A percentile compares a stretch with the other conserved stretches of the same genome.
Conservation (phyloP, 345 rosid species). For the Trapa bicornis region DNA sequence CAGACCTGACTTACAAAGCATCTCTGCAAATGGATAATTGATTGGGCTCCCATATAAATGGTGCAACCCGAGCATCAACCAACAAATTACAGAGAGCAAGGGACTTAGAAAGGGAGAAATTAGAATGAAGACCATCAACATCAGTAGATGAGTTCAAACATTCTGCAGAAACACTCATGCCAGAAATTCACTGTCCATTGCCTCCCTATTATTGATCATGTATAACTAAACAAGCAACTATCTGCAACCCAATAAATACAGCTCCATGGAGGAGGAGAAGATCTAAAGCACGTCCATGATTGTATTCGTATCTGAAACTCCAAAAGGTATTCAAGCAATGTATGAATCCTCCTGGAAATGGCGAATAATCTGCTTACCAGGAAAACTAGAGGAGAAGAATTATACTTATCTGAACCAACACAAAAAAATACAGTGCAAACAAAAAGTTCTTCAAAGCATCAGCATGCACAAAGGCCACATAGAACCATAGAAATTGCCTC, state of each 20-base stretch:
- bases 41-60: not conserved
- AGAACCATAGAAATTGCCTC: not conserved
- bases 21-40: not conserved
- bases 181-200: too few relatives aligned
- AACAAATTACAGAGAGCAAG: not conserved
- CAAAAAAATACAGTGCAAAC: not conserved
- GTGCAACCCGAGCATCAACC: not conserved
- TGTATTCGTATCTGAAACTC: not conserved
- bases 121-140: too few relatives aligned
- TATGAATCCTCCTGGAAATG: not conserved
- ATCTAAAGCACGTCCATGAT: not conserved
- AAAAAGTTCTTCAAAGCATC: not conserved
- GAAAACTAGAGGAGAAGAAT: not conserved
- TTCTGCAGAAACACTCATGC: too few relatives aligned
- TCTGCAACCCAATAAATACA: not conserved
- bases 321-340: not conserved
- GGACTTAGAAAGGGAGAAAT: not conserved
- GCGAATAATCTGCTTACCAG: not conserved
- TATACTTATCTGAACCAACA: not conserved
- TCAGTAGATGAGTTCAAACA: too few relatives aligned
- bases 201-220: not conserved
- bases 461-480: not conserved
- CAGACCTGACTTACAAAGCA: not conserved
- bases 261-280: not conserved
- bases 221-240: not conserved